Evolutionary conservation across 768 basidiomycete genomes (phyloP).

Genomic region (Candolleomyces eurysporus): DNA sequence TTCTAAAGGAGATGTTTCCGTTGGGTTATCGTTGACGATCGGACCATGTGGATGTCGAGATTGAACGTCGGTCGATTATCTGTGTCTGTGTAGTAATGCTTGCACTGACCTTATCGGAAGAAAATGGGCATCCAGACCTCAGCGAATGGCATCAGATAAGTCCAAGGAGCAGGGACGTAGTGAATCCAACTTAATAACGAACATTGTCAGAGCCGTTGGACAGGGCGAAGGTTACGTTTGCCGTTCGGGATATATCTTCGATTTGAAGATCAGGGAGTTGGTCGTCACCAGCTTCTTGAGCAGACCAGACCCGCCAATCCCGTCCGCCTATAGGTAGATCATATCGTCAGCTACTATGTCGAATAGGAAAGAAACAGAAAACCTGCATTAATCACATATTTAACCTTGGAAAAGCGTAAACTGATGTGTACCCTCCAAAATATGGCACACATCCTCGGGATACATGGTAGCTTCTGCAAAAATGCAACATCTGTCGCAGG

Average conservation of each 20-base stretch:
- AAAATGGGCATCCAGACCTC: too few relatives aligned
- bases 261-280: conserved; percentile 62
- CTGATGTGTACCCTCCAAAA: conserved; percentile 46
- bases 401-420: conserved; percentile 47
- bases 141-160: conserved; percentile 32
- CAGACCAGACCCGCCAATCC: conserved; percentile 61
- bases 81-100: too few relatives aligned
- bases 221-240: conserved; percentile 19
- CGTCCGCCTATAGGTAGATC: conserved; percentile 46
- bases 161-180: conserved; percentile 71
- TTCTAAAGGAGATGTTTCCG: too few relatives aligned
- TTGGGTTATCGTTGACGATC: too few relatives aligned
- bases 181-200: conserved; percentile 51
- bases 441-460: conserved; percentile 36
- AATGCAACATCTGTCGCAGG: conserved; percentile 38
- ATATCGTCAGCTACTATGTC: not conserved
- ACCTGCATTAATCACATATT: conserved; percentile 56
- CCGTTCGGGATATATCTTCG: conserved; percentile 71
- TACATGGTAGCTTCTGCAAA: conserved; percentile 41
- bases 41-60: too few relatives aligned
- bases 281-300: conserved; percentile 59
- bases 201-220: too few relatives aligned
- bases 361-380: not conserved
- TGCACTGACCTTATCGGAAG: too few relatives aligned
- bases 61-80: too few relatives aligned